These are phyloP conservation scores for Talaromyces funiculosus DNA, from an alignment of 2,329 filamentous ascomycete species.

Conservation along the genomic window DNA sequence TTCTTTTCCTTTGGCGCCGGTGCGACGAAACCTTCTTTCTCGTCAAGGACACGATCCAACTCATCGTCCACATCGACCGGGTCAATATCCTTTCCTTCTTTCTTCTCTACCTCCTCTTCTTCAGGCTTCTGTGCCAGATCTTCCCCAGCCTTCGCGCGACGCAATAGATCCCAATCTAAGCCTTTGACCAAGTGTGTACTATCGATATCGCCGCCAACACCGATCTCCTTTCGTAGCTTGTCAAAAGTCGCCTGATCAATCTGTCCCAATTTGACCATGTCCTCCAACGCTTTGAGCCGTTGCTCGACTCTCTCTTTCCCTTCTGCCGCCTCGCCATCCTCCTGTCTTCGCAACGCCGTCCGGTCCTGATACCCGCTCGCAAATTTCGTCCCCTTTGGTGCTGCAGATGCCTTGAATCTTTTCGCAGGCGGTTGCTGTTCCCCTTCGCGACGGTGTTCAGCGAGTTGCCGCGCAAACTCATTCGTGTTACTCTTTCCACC, in stretches of 20 bases:
- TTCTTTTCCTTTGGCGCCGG: constrained; percentile 31
- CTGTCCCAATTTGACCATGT: constrained; percentile 74
- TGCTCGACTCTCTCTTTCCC: constrained; percentile 52
- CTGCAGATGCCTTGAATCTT: constrained; percentile 67
- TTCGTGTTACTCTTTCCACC: constrained; percentile 31
- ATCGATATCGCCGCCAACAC: constrained; percentile 67
- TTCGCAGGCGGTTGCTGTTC: constrained; percentile 54
- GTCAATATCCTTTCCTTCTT: constrained; percentile 11
- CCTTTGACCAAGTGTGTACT: constrained; percentile 90
- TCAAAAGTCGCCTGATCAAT: constrained; percentile 78
- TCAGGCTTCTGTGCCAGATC: constrained; percentile 45
- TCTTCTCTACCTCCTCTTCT: constrained; percentile 27
- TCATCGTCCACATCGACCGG: constrained; percentile 59
- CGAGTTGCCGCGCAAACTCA: constrained; percentile 79
- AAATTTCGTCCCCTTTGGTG: constrained; percentile 76
- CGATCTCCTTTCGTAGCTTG: constrained; percentile 66
- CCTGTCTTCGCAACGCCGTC: constrained; percentile 54
- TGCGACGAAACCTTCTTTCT: constrained; percentile 29
- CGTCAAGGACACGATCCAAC: constrained; percentile 39
- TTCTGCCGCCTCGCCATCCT: constrained; percentile 45
- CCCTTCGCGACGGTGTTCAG: constrained; percentile 59
- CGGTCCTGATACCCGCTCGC: constrained; percentile 80
- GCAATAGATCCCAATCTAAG: constrained; percentile 70
- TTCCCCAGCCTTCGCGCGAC: constrained; percentile 41
- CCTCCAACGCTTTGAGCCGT: constrained; percentile 71